Conservation (phyloP, 495 filamentous ascomycete species). For the Aeminium ludgeri region DNA sequence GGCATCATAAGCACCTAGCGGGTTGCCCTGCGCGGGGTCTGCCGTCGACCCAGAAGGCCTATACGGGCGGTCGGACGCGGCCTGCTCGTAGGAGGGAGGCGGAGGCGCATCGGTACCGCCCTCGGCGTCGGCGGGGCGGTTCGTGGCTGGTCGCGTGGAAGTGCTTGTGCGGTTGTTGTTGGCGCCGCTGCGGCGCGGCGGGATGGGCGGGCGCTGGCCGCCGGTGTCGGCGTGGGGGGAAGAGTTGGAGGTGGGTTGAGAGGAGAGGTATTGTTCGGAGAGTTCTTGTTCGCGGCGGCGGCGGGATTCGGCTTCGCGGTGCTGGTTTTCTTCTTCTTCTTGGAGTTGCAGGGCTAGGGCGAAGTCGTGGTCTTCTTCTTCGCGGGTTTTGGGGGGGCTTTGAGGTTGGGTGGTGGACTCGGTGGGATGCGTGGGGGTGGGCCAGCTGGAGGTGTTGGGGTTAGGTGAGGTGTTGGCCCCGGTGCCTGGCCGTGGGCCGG, state of each 20-base stretch:
- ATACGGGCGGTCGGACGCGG: slow-evolving; percentile 45
- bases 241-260: too few relatives aligned
- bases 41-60: slow-evolving; percentile 29
- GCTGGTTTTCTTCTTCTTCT: slow-evolving; percentile 62
- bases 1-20: slow-evolving; percentile 8
- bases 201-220: slow-evolving; percentile 20
- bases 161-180: slow-evolving; percentile 1
- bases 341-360: slow-evolving; percentile 66
- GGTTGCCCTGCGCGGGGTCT: slow-evolving; percentile 5
- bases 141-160: slow-evolving; percentile 9
- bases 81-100: slow-evolving; percentile 72
- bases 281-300: slow-evolving; percentile 28
- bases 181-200: slow-evolving; percentile 22
- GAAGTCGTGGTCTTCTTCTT: slow-evolving; percentile 65
- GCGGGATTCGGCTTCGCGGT: slow-evolving; percentile 27
- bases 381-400: slow-evolving; percentile 22
- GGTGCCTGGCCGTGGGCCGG: slow-evolving; percentile 5
- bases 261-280: slow-evolving; percentile 41
- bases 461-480: not conserved
- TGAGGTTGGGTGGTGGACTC: too few relatives aligned
- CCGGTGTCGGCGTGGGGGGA: slow-evolving; percentile 34
- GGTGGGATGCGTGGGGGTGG: not conserved
- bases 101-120: slow-evolving; percentile 12
- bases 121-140: slow-evolving; percentile 16
- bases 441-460: not conserved